Conservation (phyloP, 2,329 filamentous ascomycete genomes). For the Emmonsiellopsis sp. region DNA sequence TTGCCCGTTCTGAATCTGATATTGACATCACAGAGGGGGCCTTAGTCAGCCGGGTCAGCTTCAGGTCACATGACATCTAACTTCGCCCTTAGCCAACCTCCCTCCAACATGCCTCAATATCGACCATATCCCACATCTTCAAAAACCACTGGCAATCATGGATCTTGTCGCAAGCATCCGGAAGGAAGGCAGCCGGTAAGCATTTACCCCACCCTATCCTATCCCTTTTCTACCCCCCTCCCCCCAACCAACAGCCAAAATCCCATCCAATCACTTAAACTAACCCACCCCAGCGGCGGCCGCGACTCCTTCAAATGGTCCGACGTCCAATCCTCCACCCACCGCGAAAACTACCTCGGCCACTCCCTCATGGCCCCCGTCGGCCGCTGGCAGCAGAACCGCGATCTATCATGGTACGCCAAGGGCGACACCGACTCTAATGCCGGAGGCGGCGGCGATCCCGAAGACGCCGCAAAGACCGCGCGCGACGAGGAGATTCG, state of each 20-base stretch:
- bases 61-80: not conserved
- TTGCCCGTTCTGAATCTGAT: not conserved
- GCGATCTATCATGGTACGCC: conserved; percentile 58
- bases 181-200: conserved; percentile 71
- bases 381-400: conserved; percentile 80
- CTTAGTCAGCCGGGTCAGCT: not conserved
- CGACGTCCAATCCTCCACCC: conserved; percentile 75
- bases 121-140: not conserved
- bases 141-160: conserved; percentile 46
- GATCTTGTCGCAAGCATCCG: conserved; percentile 88
- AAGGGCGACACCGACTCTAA: conserved; percentile 44
- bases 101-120: no score
- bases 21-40: not conserved
- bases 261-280: conserved; percentile 6
- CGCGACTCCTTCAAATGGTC: conserved; percentile 92
- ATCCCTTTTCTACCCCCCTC: not conserved
- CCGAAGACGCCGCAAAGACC: conserved; percentile 36
- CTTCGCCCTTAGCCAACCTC: no score
- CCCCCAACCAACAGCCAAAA: not conserved
- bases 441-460: conserved; percentile 41
- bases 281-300: conserved; percentile 54
- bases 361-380: conserved; percentile 89
- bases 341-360: conserved; percentile 85
- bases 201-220: not conserved
- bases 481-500: conserved; percentile 69